Conservation (phyloP, 2,329 filamentous ascomycete genomes). For the Calonectria pauciramosa region DNA sequence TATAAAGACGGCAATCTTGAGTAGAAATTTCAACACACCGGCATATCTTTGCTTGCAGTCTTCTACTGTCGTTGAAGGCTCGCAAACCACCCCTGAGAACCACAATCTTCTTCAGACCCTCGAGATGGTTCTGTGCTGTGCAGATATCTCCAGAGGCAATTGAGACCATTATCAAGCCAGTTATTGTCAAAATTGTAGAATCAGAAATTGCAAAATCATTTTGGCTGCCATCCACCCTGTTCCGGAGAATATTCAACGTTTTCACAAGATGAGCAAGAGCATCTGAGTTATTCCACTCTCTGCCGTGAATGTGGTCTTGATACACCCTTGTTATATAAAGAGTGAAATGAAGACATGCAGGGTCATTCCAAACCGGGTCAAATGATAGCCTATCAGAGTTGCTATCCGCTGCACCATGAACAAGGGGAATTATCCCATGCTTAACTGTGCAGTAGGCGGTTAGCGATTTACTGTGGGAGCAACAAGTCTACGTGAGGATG, state of each 20-base stretch:
- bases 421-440: background rate
- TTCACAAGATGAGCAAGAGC: slow-evolving; percentile 13
- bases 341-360: slow-evolving; percentile 17
- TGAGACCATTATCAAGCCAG: slow-evolving; percentile 13
- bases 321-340: slow-evolving; percentile 13
- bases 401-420: background rate
- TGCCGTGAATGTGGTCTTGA: background rate
- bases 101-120: slow-evolving; percentile 10
- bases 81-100: slow-evolving; percentile 1
- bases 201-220: background rate
- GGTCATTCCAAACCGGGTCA: slow-evolving; percentile 18
- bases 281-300: background rate
- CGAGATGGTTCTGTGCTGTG: background rate
- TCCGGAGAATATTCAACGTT: background rate
- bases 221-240: background rate
- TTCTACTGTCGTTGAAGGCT: background rate
- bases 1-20: background rate
- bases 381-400: background rate
- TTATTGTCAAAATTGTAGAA: slow-evolving; percentile 15
- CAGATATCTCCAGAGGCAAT: background rate
- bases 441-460: background rate
- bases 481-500: background rate
- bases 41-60: slow-evolving; percentile 16
- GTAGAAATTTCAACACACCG: background rate
- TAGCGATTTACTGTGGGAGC: background rate